Evolutionary conservation across 139 green algal species (phyloP).

Genomic region (Coelastrella sp.): DNA sequence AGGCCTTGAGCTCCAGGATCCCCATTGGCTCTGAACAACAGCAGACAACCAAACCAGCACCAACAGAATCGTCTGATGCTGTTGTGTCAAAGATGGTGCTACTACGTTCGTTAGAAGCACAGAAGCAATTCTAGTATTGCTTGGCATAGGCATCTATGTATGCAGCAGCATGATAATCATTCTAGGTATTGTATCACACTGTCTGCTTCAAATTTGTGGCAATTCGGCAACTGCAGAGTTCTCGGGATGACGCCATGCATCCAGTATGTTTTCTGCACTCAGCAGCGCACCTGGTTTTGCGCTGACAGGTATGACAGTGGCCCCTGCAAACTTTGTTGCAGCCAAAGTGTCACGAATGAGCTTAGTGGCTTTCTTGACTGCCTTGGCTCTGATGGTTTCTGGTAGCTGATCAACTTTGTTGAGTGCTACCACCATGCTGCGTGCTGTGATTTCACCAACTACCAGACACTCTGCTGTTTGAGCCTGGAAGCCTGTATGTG

Average conservation of each 20-base stretch:
- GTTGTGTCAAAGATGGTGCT: not conserved
- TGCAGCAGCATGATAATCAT: too few species aligned
- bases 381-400: constrained; percentile 66
- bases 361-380: constrained; percentile 70
- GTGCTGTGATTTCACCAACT: constrained; percentile 88
- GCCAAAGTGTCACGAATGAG: constrained; percentile 51
- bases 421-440: constrained; percentile 88
- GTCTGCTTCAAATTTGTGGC: too few species aligned
- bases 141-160: not conserved
- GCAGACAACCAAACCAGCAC: not conserved
- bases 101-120: not conserved
- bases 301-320: constrained; percentile 38
- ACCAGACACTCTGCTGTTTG: constrained; percentile 95
- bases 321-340: constrained; percentile 47
- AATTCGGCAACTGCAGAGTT: not conserved
- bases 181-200: too few species aligned
- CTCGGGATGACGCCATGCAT: not conserved
- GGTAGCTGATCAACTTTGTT: constrained; percentile 89
- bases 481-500: constrained; percentile 79
- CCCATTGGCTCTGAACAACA: constrained; percentile 4
- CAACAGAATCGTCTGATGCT: not conserved
- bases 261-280: not conserved
- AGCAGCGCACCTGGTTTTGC: constrained; percentile 41
- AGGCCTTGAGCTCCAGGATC: constrained; percentile 1
- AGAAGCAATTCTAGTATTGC: not conserved